phyloP scores from a whole-genome alignment of 2,329 filamentous ascomycete species.

The Trichophyton schoenleinii region DNA sequence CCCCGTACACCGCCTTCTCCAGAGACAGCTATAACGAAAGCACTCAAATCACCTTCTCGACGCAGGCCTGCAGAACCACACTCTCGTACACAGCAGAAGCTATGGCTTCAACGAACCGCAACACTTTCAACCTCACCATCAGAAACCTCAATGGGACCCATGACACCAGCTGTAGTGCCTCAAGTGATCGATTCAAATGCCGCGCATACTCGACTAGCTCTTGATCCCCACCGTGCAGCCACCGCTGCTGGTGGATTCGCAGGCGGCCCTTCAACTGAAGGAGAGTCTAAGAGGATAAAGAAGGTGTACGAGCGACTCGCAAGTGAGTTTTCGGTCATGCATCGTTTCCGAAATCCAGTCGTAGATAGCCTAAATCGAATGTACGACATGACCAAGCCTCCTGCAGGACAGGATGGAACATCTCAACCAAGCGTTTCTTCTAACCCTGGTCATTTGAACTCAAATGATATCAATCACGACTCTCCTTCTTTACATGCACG shows the following conservation, averaged over 20 bases:
- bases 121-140: conserved; percentile 34
- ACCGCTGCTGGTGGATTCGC: conserved; percentile 6
- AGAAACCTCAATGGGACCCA: conserved; percentile 23
- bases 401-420: not conserved
- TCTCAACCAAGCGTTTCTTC: not conserved
- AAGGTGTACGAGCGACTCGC: conserved; percentile 35
- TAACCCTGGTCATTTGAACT: not conserved
- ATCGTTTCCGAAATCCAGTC: conserved; percentile 34
- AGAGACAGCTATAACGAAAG: conserved; percentile 21
- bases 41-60: conserved; percentile 20
- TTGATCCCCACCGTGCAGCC: conserved; percentile 8
- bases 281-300: conserved; percentile 29
- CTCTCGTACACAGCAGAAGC: conserved; percentile 38
- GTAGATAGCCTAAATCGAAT: conserved; percentile 31
- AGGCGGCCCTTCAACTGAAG: conserved; percentile 19
- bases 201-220: conserved; percentile 15
- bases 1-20: conserved; percentile 35
- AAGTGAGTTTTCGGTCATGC: conserved; percentile 33
- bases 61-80: conserved; percentile 27
- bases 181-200: conserved; percentile 27
- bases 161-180: conserved; percentile 21
- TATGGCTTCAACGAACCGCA: conserved; percentile 37
- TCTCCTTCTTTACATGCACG: not conserved
- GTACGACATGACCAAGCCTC: conserved; percentile 4
- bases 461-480: not conserved